Evolutionary conservation across 257 asterid species (phyloP).

Genomic region (Lantana camara): DNA sequence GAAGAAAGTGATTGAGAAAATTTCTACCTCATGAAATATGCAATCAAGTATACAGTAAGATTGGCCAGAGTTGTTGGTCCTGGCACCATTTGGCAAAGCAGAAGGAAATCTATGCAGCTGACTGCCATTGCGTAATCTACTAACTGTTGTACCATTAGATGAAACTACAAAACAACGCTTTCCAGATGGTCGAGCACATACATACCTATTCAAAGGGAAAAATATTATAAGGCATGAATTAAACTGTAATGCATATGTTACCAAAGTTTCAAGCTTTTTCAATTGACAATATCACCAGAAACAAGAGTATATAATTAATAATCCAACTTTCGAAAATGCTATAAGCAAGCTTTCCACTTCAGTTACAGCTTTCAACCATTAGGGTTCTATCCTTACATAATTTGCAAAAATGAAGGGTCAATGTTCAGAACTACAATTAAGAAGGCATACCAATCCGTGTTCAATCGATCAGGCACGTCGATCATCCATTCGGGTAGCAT

Average conservation of each 20-base stretch:
- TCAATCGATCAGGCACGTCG: conserved; percentile 74
- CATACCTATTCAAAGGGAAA: conserved; percentile 56
- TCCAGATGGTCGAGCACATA: conserved; percentile 91
- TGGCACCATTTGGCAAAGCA: conserved; percentile 82
- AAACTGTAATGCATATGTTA: conserved; percentile 2
- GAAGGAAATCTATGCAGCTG: conserved; percentile 91
- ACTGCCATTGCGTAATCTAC: conserved; percentile 83
- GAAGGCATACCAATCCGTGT: conserved; percentile 61
- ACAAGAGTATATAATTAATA: background rate
- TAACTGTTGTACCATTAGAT: conserved; percentile 75
- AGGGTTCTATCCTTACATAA: background rate
- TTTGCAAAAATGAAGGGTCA: background rate
- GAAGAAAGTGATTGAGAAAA: conserved; percentile 4
- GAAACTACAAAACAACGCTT: conserved; percentile 93
- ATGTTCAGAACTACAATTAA: background rate
- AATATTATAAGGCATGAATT: conserved; percentile 10
- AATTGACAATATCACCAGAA: conserved; percentile 13
- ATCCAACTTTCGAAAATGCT: background rate
- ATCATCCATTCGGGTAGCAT: conserved; percentile 99
- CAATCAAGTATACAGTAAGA: conserved; percentile 93
- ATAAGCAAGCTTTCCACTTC: conserved; percentile 17
- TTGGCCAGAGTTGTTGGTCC: conserved; percentile 65
- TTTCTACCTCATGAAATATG: conserved; percentile 87
- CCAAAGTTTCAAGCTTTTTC: conserved; percentile 12
- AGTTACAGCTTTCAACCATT: background rate